A percentile compares a stretch with the other conserved stretches of the same genome.
Evolutionary conservation across 2,329 filamentous ascomycete species (phyloP).

Genomic region (Aspergillus sp.): DNA sequence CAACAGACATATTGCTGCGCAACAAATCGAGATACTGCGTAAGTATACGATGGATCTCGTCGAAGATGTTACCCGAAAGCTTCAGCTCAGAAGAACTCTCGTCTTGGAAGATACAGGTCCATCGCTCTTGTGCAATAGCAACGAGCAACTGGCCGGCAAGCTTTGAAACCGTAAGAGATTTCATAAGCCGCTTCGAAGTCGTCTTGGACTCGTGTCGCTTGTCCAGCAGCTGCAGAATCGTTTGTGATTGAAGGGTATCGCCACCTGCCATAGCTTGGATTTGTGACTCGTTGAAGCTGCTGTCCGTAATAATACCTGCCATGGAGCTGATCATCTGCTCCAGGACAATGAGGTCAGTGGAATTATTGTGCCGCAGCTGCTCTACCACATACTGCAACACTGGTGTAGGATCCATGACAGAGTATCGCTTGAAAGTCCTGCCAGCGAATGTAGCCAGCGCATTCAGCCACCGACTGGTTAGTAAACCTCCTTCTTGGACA

Average conservation of each 20-base stretch:
- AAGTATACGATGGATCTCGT: conserved; percentile 80
- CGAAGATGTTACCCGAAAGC: conserved; percentile 76
- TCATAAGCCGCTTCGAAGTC: conserved; percentile 73
- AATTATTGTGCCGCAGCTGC: conserved; percentile 74
- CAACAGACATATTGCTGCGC: conserved; percentile 66
- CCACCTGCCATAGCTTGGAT: conserved; percentile 84
- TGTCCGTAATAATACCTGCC: conserved; percentile 83
- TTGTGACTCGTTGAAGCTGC: conserved; percentile 82
- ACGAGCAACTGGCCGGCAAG: conserved; percentile 80
- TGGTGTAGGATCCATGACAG: conserved; percentile 73
- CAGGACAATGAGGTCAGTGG: conserved; percentile 83
- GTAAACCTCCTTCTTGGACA: conserved; percentile 58
- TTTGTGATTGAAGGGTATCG: conserved; percentile 69
- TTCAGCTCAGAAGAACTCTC: conserved; percentile 69
- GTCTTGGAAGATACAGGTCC: conserved; percentile 71
- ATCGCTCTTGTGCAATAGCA: conserved; percentile 81
- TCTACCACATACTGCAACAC: conserved; percentile 84
- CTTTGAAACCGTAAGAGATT: conserved; percentile 67
- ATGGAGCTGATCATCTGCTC: conserved; percentile 86
- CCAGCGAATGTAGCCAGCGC: conserved; percentile 87
- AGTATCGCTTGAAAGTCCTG: conserved; percentile 79
- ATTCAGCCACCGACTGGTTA: conserved; percentile 87
- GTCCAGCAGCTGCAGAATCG: conserved; percentile 72
- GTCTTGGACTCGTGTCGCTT: conserved; percentile 67
- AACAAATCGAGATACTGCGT: conserved; percentile 85